phyloP scores from a whole-genome alignment of 495 filamentous ascomycete genomes.

The Penicillium lividum region DNA sequence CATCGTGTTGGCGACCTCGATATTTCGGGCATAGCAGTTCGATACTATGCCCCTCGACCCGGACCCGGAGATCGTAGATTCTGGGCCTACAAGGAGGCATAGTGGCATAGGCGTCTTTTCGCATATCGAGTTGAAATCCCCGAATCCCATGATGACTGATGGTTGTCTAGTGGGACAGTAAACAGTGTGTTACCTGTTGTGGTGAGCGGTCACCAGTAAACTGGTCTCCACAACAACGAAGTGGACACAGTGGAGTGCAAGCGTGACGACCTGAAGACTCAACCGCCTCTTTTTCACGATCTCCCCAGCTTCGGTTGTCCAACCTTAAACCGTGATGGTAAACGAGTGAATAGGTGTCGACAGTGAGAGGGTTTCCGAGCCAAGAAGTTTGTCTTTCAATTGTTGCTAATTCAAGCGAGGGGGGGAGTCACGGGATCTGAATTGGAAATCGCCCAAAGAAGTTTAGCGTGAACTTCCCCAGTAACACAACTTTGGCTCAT shows the following conservation, averaged over 20 bases:
- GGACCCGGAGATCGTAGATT: slow-evolving; percentile 61
- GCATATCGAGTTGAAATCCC: slow-evolving; percentile 86
- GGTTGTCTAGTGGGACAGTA: slow-evolving; percentile 19
- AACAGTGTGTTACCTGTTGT: slow-evolving; percentile 22
- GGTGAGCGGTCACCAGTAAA: slow-evolving; percentile 26
- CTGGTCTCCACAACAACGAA: slow-evolving; percentile 35
- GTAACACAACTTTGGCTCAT: neutral
- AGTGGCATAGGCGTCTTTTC: slow-evolving; percentile 79
- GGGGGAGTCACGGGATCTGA: neutral
- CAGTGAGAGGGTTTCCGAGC: neutral
- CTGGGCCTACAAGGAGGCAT: slow-evolving; percentile 79
- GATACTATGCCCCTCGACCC: slow-evolving; percentile 78
- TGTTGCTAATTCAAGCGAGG: slow-evolving; percentile 7
- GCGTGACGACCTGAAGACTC: slow-evolving; percentile 15
- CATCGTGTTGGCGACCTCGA: slow-evolving; percentile 95
- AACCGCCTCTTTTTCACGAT: slow-evolving; percentile 1
- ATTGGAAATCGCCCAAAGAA: neutral
- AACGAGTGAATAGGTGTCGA: slow-evolving; percentile 1
- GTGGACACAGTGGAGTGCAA: slow-evolving; percentile 26
- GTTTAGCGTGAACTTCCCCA: slow-evolving; percentile 3
- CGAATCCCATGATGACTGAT: slow-evolving; percentile 74
- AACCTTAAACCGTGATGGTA: slow-evolving; percentile 3
- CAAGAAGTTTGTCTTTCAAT: slow-evolving; percentile 7
- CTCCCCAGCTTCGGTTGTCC: slow-evolving; percentile 9
- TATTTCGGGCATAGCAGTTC: slow-evolving; percentile 89